Evolutionary conservation across 495 filamentous ascomycete genomes (phyloP), one percentile per base, ranked within the genome.

Genomic region (Penicillium atrosanguineum): DNA sequence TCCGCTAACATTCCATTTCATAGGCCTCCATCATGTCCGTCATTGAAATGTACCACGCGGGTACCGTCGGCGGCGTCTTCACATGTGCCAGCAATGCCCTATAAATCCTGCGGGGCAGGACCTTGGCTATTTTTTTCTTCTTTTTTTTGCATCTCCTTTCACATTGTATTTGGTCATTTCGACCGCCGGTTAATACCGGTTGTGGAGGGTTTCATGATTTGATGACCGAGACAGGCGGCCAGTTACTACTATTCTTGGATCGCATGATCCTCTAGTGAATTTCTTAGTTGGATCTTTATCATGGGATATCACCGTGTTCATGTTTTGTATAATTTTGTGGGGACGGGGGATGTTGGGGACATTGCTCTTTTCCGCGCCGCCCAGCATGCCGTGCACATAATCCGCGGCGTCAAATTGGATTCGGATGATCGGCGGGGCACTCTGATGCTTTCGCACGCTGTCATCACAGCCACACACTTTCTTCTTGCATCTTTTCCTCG

Each of bases 1-100:
- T n/a, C 9, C 19, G 8, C 47, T 56, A 19, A 56, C 51, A 53
- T 59, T 56, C 16, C 19, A 25, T 23, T 31, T 54, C 28, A 3
- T 45, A 83, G 77, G 73, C 77, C 39, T 78, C 79, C 41, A 76
- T 89, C 25, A 78, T 87, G 69, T 80, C 79, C 38, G 88, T 90
- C 20, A 70, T 89, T 29, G 68, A 83, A 49, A 79, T 76, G 48
- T 89, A 88, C 57, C 45, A 69, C 7, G 64, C 68, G 1, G 80
- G 79, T 16, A 65, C 67, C 6, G 79, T 88, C 18, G 74, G 80
- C 8, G 78, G 76, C 6, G 75, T 83, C 2, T 90, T 88, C 57
- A 78, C 79, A 5, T 90, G 87, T 60, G 72, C 69, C n/a, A 80
- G 73, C 53, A 89, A 88, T 45, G 79, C 50, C 31, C 44, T 78